Evolutionary conservation across 2,329 filamentous ascomycete species (phyloP), one percentile per base, ranked within the genome.

Genomic region (Cordyceps farinosa): DNA sequence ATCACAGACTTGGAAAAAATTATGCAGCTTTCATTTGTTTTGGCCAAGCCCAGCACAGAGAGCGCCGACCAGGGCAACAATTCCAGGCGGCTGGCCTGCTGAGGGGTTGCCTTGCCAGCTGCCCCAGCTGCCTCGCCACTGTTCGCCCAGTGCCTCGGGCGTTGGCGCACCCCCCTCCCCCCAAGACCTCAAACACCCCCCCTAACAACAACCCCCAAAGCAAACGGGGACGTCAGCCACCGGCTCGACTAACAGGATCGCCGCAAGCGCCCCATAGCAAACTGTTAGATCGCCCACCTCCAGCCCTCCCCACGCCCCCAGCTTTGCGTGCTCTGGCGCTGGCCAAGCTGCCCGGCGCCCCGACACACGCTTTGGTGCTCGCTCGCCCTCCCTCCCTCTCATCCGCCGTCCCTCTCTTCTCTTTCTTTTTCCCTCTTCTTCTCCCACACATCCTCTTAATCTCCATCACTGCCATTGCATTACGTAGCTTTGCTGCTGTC

Each of bases 321-420:
- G 61, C 61, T 63, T 63, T 63, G 22, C 22, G 22, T 56, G 52
- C 50, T 48, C 48, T 51, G 22, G 22, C 22, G 22, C 22, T 22
- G 34, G 34, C 34, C 34, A 38, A 17, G 38, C 38, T 45, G 38
- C 27, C 27, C 38, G 53, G 38, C 38, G 22, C 52, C 36, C 52
- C 30, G 27, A 30, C 38, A n/a, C 34, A 15, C 13, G 42, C 27
- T 48, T 38, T 30, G 34, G 42, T 62, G 50, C 30, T 65, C 61
- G 57, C 69, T 67, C 51, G 66, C 65, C 57, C 65, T 64, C 67
- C 67, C 67, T 67, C 69, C 65, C 68, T 66, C 68, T 58, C 65
- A 63, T 63, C 67, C 62, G 61, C 64, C 62, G 64, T 62, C 64
- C 69, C 69, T 66, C 69, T 64, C 65, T 63, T 68, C 64, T 66